Conservation (phyloP, 2,329 filamentous ascomycete species). For the Neopestalotiopsis sp. region DNA sequence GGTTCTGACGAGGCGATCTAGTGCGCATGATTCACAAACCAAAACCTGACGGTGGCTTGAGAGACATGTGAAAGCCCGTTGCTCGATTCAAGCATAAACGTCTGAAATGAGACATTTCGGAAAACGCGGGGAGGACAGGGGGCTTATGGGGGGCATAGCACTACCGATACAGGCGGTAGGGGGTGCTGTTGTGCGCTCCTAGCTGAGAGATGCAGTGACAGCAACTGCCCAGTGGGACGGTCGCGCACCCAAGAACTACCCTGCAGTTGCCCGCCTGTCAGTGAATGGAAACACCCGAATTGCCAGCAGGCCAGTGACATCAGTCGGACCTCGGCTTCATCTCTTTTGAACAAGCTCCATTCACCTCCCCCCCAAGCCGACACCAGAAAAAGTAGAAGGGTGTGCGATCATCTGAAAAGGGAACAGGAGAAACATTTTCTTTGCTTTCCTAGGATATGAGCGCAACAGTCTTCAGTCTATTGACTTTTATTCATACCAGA, state of each 20-base stretch:
- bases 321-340: conserved; percentile 22
- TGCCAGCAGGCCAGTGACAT: conserved; percentile 18
- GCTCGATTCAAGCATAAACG: not conserved
- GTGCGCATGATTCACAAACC: not conserved
- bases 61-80: not conserved
- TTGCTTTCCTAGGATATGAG: conserved; percentile 10
- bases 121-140: conserved; percentile 2
- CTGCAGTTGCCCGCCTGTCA: not conserved
- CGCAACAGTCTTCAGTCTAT: not conserved
- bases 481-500: not conserved
- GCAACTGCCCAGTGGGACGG: conserved; percentile 1
- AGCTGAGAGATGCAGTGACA: not conserved
- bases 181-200: not conserved
- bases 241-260: not conserved
- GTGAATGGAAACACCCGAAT: not conserved
- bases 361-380: conserved; percentile 6
- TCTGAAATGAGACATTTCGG: not conserved
- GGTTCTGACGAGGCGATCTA: not conserved
- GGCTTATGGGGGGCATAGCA: not conserved
- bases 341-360: not conserved
- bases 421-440: not conserved
- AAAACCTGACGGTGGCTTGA: not conserved
- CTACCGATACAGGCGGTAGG: not conserved
- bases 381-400: not conserved
- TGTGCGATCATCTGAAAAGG: conserved; percentile 7